Conservation (phyloP, 106 monocot species). For the Posidonia australis region DNA sequence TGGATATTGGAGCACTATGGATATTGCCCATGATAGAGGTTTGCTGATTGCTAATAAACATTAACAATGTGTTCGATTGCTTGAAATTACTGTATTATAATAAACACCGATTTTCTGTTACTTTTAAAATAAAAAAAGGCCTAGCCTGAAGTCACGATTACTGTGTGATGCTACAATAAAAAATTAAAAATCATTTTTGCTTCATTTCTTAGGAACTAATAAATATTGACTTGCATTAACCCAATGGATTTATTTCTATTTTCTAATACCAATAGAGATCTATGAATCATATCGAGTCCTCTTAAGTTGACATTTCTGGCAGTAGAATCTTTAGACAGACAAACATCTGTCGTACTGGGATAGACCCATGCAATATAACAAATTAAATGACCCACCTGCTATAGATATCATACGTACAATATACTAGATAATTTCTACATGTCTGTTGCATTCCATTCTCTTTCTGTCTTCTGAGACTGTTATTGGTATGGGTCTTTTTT, state of each 20-base stretch:
- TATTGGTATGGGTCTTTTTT: not conserved
- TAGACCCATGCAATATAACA: not conserved
- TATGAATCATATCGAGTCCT: no score
- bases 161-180: no score
- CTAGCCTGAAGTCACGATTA: no score
- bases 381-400: not conserved
- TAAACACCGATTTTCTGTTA: no score
- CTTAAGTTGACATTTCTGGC: no score
- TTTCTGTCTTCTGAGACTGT: not conserved
- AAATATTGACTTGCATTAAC: no score
- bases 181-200: no score
- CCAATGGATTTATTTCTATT: no score
- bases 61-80: not conserved
- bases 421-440: not conserved
- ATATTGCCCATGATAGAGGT: conserved; percentile 99
- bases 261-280: no score
- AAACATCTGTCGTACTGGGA: not conserved
- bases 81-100: not conserved
- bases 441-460: not conserved
- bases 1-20: conserved; percentile 98
- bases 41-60: not conserved
- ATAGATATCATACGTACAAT: not conserved
- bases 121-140: no score
- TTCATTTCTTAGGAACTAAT: no score
- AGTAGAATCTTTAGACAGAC: no score